Percentiles rank a stretch among this genome's conserved stretches.
phyloP scores from a whole-genome alignment of 2,329 filamentous ascomycete genomes.

The Colletotrichum tropicale region DNA sequence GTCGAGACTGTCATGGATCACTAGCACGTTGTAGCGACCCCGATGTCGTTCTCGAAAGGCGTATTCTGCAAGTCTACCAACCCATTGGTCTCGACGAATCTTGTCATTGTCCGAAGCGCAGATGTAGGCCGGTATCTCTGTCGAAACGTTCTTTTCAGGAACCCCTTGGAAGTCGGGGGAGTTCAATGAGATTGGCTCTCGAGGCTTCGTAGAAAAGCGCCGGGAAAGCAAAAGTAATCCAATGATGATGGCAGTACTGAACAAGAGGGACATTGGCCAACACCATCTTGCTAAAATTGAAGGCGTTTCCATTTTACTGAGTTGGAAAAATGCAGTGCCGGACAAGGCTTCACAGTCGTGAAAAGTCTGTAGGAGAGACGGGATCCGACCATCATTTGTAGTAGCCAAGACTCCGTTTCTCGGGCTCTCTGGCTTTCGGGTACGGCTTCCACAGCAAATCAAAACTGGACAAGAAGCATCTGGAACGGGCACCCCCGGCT shows the following conservation, averaged over 20 bases:
- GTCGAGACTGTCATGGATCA: background rate
- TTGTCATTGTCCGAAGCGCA: background rate
- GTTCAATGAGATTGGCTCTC: background rate
- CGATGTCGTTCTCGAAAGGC: background rate
- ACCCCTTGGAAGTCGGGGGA: background rate
- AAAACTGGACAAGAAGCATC: fast-evolving
- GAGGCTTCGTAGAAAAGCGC: background rate
- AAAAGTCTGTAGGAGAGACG: background rate
- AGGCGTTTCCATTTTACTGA: background rate
- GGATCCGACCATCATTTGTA: background rate
- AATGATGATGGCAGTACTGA: background rate
- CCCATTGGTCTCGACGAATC: background rate
- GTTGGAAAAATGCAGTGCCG: background rate
- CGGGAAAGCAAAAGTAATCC: background rate
- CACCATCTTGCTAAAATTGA: background rate
- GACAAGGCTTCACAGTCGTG: background rate
- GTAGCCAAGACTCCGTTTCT: background rate
- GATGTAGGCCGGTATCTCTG: background rate
- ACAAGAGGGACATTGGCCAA: background rate
- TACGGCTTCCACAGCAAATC: background rate
- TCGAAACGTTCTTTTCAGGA: background rate
- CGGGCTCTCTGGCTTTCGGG: background rate
- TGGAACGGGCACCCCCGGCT: background rate
- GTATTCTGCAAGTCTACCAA: background rate
- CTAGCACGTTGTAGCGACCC: background rate